A percentile compares a stretch with the other conserved stretches of the same genome.
Evolutionary conservation across 495 filamentous ascomycete genomes (phyloP).

Genomic region (Alectoria sarmentosa): DNA sequence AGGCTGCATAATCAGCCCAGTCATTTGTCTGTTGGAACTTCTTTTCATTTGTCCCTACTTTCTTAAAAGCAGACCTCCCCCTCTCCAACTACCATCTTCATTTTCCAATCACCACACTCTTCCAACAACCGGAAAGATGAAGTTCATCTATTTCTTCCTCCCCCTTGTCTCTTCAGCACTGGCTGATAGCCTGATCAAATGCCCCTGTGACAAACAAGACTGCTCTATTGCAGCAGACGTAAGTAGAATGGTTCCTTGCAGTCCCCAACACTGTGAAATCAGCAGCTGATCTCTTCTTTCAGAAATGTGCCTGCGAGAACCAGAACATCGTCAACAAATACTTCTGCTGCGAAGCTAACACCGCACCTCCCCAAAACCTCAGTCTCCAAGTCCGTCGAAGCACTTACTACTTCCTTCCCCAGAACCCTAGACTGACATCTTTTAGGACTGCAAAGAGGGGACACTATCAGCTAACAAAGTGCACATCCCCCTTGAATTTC

Average conservation of each 20-base stretch:
- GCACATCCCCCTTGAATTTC: too few species aligned
- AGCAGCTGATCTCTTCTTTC: not conserved
- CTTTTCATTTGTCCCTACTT: not conserved
- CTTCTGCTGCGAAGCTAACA: slow-evolving; percentile 1
- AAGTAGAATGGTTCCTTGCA: not conserved
- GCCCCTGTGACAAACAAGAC: not conserved
- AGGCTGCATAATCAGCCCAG: too few species aligned
- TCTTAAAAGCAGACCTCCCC: not conserved
- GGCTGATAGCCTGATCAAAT: not conserved
- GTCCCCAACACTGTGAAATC: not conserved
- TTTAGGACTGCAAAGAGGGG: not conserved
- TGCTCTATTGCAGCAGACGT: not conserved
- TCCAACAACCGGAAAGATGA: not conserved
- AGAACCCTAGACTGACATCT: not conserved
- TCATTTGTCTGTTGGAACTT: not conserved
- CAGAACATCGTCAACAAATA: slow-evolving; percentile 4
- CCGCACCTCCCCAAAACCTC: not conserved
- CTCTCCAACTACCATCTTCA: not conserved
- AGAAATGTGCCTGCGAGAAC: not conserved
- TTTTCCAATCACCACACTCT: not conserved
- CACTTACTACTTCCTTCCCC: not conserved
- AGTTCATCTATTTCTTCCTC: not conserved
- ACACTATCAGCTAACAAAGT: not conserved
- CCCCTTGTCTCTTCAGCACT: not conserved
- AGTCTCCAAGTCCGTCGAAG: not conserved